phyloP scores from a whole-genome alignment of 371 early-diverging fungal genomes.

The Actinomortierella ambigua region DNA sequence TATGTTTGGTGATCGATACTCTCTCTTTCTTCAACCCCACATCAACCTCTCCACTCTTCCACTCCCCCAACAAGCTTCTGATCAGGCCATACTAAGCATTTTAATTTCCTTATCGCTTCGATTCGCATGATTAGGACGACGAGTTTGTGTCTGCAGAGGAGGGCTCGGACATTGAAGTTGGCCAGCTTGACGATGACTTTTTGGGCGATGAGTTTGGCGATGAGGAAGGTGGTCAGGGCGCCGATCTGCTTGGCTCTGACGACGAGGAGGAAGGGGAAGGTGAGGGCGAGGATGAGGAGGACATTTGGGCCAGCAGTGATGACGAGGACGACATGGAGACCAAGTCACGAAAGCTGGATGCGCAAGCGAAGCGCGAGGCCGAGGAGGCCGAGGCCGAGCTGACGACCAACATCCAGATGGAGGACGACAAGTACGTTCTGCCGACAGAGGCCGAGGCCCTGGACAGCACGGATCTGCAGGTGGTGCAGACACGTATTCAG shows the following conservation, averaged over 20 bases:
- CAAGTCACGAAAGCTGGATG: constrained; percentile 54
- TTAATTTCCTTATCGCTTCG: too few relatives aligned
- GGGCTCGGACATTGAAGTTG: constrained; percentile 42
- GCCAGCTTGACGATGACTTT: constrained; percentile 36
- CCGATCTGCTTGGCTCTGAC: constrained; percentile 45
- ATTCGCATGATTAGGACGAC: constrained; percentile 41
- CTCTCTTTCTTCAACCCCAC: not conserved
- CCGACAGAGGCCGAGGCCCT: constrained; percentile 71
- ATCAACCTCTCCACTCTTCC: not conserved
- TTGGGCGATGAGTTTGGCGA: constrained; percentile 45
- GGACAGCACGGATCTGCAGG: constrained; percentile 58
- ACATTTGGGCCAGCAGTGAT: constrained; percentile 54
- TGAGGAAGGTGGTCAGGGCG: constrained; percentile 17
- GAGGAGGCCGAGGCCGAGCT: constrained; percentile 77
- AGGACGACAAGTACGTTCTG: constrained; percentile 74
- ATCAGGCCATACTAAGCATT: too few relatives aligned
- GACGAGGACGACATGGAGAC: constrained; percentile 55
- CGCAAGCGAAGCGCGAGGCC: constrained; percentile 61
- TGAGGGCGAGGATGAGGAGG: constrained; percentile 49
- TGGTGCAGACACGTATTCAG: constrained; percentile 86
- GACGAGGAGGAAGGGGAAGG: constrained; percentile 48
- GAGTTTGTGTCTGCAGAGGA: constrained; percentile 49
- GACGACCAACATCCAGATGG: constrained; percentile 69
- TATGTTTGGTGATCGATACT: too few relatives aligned
- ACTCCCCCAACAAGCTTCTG: too few relatives aligned